These are phyloP conservation scores for Boletus speciosus DNA, from an alignment of 768 basidiomycete genomes.

Conservation along the genomic window DNA sequence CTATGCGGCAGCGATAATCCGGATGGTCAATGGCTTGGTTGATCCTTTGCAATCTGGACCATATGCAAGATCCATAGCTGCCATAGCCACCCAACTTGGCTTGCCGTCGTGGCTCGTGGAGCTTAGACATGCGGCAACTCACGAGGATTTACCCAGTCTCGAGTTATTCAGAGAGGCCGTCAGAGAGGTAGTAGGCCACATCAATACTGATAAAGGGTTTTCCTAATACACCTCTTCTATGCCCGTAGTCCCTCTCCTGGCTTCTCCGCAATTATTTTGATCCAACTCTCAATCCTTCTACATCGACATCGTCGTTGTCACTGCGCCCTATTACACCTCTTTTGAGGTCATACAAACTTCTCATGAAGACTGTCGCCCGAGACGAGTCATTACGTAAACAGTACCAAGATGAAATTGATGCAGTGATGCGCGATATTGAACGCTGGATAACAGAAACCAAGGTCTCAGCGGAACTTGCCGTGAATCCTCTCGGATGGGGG, in stretches of 20 bases:
- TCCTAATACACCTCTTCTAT: slow-evolving; percentile 6
- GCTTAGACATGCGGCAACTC: slow-evolving; percentile 91
- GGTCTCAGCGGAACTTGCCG: slow-evolving; percentile 51
- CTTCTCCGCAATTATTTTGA: slow-evolving; percentile 81
- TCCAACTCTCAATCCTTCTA: slow-evolving; percentile 61
- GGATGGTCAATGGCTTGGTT: slow-evolving; percentile 92
- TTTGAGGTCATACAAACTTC: slow-evolving; percentile 69
- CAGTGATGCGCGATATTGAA: slow-evolving; percentile 60
- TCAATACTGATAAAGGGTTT: background rate
- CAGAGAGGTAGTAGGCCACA: slow-evolving; percentile 48
- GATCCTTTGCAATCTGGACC: slow-evolving; percentile 88
- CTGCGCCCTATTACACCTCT: slow-evolving; percentile 63
- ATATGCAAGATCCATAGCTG: slow-evolving; percentile 87
- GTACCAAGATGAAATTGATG: slow-evolving; percentile 48
- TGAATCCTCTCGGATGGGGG: slow-evolving; percentile 49
- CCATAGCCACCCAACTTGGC: slow-evolving; percentile 82
- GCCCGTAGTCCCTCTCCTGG: slow-evolving; percentile 72
- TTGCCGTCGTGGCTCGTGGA: slow-evolving; percentile 90
- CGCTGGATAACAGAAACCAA: slow-evolving; percentile 76
- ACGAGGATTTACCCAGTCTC: slow-evolving; percentile 89
- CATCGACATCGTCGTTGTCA: slow-evolving; percentile 29
- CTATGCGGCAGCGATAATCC: slow-evolving; percentile 77
- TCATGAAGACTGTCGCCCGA: slow-evolving; percentile 57
- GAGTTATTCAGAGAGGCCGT: slow-evolving; percentile 75
- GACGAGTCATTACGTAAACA: slow-evolving; percentile 59